Evolutionary conservation across 805 yeast genomes (phyloP), one percentile per base, ranked within the genome.

Genomic region (Saccharomycopsis fibuligera): DNA sequence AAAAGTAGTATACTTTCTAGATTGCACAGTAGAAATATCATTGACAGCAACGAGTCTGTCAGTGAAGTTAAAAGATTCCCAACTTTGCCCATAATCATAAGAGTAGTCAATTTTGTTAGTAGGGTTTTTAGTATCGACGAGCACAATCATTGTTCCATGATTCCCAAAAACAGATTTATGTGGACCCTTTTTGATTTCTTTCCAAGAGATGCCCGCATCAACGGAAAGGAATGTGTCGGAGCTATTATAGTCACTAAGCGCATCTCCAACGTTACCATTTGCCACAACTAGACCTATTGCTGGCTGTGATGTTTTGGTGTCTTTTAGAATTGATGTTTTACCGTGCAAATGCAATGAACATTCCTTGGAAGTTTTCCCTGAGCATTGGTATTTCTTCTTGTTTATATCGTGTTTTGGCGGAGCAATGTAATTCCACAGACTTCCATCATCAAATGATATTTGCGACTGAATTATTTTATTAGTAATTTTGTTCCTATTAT

Each of bases 151-250:
- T 0, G 96, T 81, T n/a, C 99, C 99, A 54, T 86, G 85, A 64
- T 93, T 98, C 52, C 96, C 97, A 64, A 73, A 91, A 64, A 88
- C 98, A 97, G 96, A 93, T 77, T 86, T 83, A 57, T 76, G 76
- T 1, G 79, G 74, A 2, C 95, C 95, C 52, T 83, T 79, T 50
- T 66, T 72, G 25, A 90, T 69, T 64, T 87, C 95, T 45, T 64
- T 76, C 98, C 98, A 91, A 3, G 88, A 75, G 14, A 79, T 67
- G 49, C 99, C 99, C 2, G 91, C 99, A 66, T 93, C 97, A 10
- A 73, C 70, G 2, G 96, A 79, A 52, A 91, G 65, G 59, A 76
- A 91, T 25, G 96, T 86, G 2, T 83, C 71, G 0, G 83, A 75
- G 42, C 80, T 76, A 2, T 73, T 69, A 38, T 63, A 56, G 5